phyloP scores from a whole-genome alignment of 139 green algal genomes.

The Chlamydomonas incerta region DNA sequence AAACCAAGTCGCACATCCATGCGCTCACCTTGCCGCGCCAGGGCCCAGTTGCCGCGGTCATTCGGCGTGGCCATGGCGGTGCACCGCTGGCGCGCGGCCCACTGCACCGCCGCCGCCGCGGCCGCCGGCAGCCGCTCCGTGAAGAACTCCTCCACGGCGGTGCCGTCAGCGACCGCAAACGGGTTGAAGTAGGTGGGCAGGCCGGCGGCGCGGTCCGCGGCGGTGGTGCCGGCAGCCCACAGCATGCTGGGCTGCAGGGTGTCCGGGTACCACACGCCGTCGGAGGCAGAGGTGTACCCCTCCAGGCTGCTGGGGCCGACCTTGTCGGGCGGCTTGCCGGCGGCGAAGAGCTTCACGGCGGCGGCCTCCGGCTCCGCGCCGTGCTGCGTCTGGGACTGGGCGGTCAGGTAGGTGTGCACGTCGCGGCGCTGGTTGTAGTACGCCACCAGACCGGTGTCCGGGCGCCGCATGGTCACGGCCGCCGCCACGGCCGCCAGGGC shows the following conservation, averaged over 20 bases:
- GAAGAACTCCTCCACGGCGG: conserved; percentile 21
- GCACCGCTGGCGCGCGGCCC: conserved; percentile 42
- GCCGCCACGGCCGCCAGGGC: not conserved
- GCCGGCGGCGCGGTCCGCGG: conserved; percentile 5
- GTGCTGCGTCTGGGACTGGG: not conserved
- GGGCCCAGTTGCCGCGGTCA: conserved; percentile 50
- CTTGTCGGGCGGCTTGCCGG: not conserved
- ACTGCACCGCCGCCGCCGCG: conserved; percentile 40
- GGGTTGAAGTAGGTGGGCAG: conserved; percentile 53
- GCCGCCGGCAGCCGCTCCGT: conserved; percentile 46
- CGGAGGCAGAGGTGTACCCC: not conserved
- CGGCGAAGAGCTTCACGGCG: conserved; percentile 33
- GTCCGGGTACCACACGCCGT: conserved; percentile 68
- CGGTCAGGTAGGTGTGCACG: not conserved
- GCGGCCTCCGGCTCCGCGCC: not conserved
- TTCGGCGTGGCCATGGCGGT: not conserved
- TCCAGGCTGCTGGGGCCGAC: conserved; percentile 49
- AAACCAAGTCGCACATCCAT: too few relatives aligned
- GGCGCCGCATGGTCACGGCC: not conserved
- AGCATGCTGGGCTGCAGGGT: conserved; percentile 33
- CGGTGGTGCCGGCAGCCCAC: conserved; percentile 52
- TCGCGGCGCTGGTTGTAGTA: conserved; percentile 44
- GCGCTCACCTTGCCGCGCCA: conserved; percentile 51
- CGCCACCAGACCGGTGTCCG: not conserved
- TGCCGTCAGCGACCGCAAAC: not conserved